Evolutionary conservation across 2,329 filamentous ascomycete genomes (phyloP).

Genomic region (Calycina herbarum): DNA sequence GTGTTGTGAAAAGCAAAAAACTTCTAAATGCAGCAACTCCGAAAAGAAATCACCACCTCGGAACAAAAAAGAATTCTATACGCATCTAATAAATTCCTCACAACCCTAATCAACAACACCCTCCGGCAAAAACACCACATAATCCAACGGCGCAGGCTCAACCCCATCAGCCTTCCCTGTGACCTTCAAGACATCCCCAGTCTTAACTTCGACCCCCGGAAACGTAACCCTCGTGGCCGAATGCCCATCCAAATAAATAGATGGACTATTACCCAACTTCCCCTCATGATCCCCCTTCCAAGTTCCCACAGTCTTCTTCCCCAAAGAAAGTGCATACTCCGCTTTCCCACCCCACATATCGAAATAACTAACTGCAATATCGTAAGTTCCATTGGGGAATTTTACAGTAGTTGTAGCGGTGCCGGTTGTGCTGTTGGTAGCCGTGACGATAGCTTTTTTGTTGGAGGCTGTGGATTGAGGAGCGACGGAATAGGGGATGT

Average conservation of each 20-base stretch:
- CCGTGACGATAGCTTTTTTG: neutral
- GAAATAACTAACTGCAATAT: neutral
- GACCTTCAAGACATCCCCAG: conserved; percentile 55
- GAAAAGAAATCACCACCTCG: too few relatives aligned
- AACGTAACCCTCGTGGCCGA: conserved; percentile 65
- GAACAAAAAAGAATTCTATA: too few relatives aligned
- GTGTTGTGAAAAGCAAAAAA: too few relatives aligned
- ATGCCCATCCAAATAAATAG: conserved; percentile 62
- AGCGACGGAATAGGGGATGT: neutral
- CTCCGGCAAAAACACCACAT: conserved; percentile 60
- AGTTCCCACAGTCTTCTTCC: conserved; percentile 43
- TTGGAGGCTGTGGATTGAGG: neutral
- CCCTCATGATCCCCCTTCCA: conserved; percentile 64
- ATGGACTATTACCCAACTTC: conserved; percentile 57
- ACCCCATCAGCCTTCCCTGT: conserved; percentile 57
- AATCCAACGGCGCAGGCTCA: conserved; percentile 67
- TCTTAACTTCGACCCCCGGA: conserved; percentile 46
- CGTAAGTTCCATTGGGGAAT: too few relatives aligned
- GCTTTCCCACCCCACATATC: neutral
- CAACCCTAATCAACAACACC: conserved; percentile 50
- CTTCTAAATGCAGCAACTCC: too few relatives aligned
- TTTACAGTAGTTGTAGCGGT: too few relatives aligned
- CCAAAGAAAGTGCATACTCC: neutral
- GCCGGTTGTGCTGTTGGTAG: too few relatives aligned
- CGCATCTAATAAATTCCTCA: too few relatives aligned